phyloP scores from a whole-genome alignment of 2,329 filamentous ascomycete species.

The Ceratocystiopsis minuta region DNA sequence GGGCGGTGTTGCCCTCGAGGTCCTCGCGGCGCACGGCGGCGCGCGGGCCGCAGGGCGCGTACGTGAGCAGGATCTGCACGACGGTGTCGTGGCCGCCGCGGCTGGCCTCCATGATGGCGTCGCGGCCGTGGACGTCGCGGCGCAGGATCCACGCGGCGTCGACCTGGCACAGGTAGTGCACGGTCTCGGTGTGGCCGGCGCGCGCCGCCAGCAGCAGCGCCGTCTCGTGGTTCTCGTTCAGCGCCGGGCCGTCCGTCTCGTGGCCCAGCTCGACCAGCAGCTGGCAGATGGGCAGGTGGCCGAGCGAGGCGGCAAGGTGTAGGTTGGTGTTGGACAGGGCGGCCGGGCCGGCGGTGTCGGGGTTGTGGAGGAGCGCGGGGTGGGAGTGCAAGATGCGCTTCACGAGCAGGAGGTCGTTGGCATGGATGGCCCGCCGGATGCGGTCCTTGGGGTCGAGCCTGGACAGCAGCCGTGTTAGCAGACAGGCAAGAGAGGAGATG shows the following conservation, averaged over 20 bases:
- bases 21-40: conserved; percentile 42
- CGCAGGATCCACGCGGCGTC: conserved; percentile 46
- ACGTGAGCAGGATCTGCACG: conserved; percentile 46
- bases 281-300: conserved; percentile 49
- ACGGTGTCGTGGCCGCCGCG: conserved; percentile 43
- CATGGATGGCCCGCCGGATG: conserved; percentile 64
- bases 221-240: conserved; percentile 67
- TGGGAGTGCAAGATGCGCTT: conserved; percentile 59
- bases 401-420: conserved; percentile 54
- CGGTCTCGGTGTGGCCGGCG: conserved; percentile 53
- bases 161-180: conserved; percentile 48
- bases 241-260: conserved; percentile 48
- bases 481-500: neutral
- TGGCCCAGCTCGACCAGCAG: conserved; percentile 58
- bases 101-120: conserved; percentile 52
- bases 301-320: conserved; percentile 61
- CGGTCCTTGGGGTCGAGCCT: conserved; percentile 66
- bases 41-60: conserved; percentile 33
- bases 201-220: conserved; percentile 62
- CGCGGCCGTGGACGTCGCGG: conserved; percentile 48
- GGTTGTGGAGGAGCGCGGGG: conserved; percentile 56
- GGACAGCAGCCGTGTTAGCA: neutral
- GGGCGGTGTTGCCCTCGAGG: conserved; percentile 61
- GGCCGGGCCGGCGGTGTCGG: conserved; percentile 42
- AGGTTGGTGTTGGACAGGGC: conserved; percentile 63